These are phyloP conservation scores for Botrytis porri DNA, from an alignment of 2,329 filamentous ascomycete species.

Conservation along the genomic window DNA sequence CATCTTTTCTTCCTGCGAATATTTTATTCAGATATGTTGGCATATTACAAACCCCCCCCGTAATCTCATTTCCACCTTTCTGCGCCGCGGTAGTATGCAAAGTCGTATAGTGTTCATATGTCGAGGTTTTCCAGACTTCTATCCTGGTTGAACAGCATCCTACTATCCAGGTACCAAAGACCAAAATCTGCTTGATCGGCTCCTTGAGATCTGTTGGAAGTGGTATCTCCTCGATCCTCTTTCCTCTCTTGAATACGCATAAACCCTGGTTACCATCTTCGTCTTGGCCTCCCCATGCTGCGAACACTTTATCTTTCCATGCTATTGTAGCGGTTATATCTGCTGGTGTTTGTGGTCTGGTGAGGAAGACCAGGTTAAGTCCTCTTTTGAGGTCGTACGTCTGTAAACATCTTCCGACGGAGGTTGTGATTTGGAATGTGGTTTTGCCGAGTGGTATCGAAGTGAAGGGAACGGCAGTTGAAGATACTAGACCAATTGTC, in stretches of 20 bases:
- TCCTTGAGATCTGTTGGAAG: slow-evolving; percentile 63
- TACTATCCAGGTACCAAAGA: slow-evolving; percentile 90
- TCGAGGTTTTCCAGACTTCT: slow-evolving; percentile 84
- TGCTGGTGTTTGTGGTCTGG: slow-evolving; percentile 80
- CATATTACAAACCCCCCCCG: slow-evolving; percentile 79
- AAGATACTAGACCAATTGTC: slow-evolving; percentile 92
- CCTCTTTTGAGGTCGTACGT: slow-evolving; percentile 93
- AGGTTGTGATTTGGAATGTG: slow-evolving; percentile 96
- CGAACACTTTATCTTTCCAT: slow-evolving; percentile 83
- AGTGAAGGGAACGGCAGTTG: slow-evolving; percentile 86
- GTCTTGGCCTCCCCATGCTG: slow-evolving; percentile 75
- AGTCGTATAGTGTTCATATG: slow-evolving; percentile 86
- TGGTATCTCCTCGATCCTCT: slow-evolving; percentile 73
- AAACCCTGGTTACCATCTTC: slow-evolving; percentile 60
- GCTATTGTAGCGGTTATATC: slow-evolving; percentile 82
- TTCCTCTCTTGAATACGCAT: slow-evolving; percentile 91
- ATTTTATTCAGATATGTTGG: slow-evolving; percentile 96
- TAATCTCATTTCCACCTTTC: slow-evolving; percentile 64
- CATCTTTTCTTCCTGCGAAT: slow-evolving; percentile 82
- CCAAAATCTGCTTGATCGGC: slow-evolving; percentile 71
- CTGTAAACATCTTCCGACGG: slow-evolving; percentile 83
- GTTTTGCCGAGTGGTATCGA: slow-evolving; percentile 86
- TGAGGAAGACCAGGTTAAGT: slow-evolving; percentile 90
- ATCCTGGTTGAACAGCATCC: slow-evolving; percentile 72
- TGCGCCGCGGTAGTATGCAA: slow-evolving; percentile 56